A percentile compares a stretch with the other conserved stretches of the same genome.
These are phyloP conservation scores for Globisporangium iwayamae DNA, from an alignment of 352 stramenopile genomes.

Conservation along the genomic window DNA sequence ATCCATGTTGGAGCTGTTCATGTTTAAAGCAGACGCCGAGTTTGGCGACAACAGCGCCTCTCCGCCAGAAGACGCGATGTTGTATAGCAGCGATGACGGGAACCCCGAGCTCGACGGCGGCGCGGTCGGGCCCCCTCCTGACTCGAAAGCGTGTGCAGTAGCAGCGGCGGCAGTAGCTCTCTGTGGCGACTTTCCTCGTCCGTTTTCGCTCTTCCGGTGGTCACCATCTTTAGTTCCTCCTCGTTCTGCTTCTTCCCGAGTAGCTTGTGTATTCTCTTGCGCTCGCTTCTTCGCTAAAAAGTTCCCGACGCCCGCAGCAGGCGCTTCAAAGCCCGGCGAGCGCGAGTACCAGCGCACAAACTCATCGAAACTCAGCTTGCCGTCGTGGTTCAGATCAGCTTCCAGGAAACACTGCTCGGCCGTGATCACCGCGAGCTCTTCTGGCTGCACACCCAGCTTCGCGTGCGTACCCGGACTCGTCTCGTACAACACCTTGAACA, in stretches of 20 bases:
- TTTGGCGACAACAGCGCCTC: slow-evolving; percentile 42
- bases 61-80: slow-evolving; percentile 31
- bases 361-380: slow-evolving; percentile 82
- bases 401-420: slow-evolving; percentile 85
- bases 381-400: slow-evolving; percentile 77
- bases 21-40: slow-evolving; percentile 44
- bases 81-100: slow-evolving; percentile 39
- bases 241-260: background rate
- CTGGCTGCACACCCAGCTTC: slow-evolving; percentile 55
- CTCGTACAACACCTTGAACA: slow-evolving; percentile 88
- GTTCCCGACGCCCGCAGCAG: slow-evolving; percentile 30
- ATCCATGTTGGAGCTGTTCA: slow-evolving; percentile 80
- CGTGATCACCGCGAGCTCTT: slow-evolving; percentile 75
- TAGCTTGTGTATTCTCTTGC: slow-evolving; percentile 11
- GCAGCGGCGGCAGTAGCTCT: background rate
- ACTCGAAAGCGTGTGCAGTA: background rate
- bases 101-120: slow-evolving; percentile 20
- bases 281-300: slow-evolving; percentile 16
- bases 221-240: background rate
- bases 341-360: slow-evolving; percentile 85
- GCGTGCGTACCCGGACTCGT: slow-evolving; percentile 57
- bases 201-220: background rate
- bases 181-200: background rate
- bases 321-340: slow-evolving; percentile 41
- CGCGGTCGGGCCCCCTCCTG: background rate